Conservation (phyloP, 1,139 yeast genomes). For the Kurtzmaniella quercitrusa region DNA sequence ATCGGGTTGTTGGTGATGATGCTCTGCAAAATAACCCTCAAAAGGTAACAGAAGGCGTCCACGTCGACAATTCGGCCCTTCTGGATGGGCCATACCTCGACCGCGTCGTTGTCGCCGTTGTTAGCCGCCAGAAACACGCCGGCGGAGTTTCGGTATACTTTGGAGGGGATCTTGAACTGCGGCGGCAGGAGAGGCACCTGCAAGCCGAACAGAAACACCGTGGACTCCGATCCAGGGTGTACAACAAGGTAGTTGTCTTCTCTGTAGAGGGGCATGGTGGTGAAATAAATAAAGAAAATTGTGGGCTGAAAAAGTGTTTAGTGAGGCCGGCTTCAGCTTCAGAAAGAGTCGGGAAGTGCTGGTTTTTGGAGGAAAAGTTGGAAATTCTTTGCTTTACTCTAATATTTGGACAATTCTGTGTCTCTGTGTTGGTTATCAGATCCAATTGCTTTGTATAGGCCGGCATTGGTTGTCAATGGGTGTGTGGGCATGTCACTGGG, state of each 20-base stretch:
- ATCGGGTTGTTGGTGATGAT: slow-evolving; percentile 48
- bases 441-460: no score
- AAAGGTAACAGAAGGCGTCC: slow-evolving; percentile 65
- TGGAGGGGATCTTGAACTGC: slow-evolving; percentile 66
- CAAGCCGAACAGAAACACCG: slow-evolving; percentile 77
- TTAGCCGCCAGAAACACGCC: not conserved
- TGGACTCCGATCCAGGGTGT: slow-evolving; percentile 75
- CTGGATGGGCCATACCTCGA: slow-evolving; percentile 57
- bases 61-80: slow-evolving; percentile 62
- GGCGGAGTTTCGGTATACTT: slow-evolving; percentile 54
- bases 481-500: no score
- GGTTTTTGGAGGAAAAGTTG: no score
- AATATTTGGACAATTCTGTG: no score
- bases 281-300: not conserved
- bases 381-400: no score
- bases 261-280: slow-evolving; percentile 52
- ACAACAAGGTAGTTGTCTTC: slow-evolving; percentile 62
- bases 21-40: slow-evolving; percentile 58
- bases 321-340: slow-evolving; percentile 2
- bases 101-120: slow-evolving; percentile 20
- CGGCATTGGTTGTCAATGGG: no score
- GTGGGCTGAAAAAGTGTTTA: not conserved
- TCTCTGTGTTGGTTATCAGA: no score
- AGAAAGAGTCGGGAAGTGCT: no score
- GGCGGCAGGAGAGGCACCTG: slow-evolving; percentile 80